These are phyloP conservation scores for Eruca vesicaria DNA, from an alignment of 441 rosid species.

Conservation along the genomic window DNA sequence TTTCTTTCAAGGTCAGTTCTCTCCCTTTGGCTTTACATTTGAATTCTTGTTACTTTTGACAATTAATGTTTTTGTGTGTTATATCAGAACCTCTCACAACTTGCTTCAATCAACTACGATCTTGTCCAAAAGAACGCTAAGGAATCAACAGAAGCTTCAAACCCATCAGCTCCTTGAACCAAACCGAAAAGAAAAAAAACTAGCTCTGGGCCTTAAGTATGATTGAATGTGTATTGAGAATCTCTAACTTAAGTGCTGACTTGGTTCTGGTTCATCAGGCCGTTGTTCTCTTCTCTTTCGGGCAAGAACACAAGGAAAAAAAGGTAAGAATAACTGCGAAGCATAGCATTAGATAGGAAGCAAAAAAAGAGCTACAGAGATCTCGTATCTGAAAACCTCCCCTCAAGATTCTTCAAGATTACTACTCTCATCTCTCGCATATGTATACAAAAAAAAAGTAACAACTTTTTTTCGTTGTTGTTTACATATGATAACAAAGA, in stretches of 20 bases:
- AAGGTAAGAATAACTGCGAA: constrained; percentile 11
- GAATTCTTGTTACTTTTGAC: constrained; percentile 5
- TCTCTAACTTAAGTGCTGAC: constrained; percentile 9
- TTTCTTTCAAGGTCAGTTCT: constrained; percentile 81
- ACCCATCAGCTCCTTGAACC: constrained; percentile 34
- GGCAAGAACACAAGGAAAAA: neutral
- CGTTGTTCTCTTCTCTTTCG: neutral
- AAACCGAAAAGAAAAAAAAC: neutral
- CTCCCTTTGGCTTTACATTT: neutral
- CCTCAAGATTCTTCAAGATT: neutral
- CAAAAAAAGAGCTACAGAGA: constrained; percentile 11
- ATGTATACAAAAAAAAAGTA: neutral
- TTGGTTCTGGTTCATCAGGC: neutral
- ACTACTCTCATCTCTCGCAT: neutral
- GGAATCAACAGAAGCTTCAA: constrained; percentile 58
- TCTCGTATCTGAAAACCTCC: neutral
- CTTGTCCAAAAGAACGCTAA: constrained; percentile 60
- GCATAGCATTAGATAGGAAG: constrained; percentile 32
- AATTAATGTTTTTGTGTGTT: constrained; percentile 1
- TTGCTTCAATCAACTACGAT: constrained; percentile 94
- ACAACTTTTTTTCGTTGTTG: neutral
- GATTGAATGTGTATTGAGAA: constrained; percentile 13
- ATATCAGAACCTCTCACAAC: constrained; percentile 83
- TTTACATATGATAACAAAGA: neutral
- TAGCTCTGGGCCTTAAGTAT: constrained; percentile 11